Evolutionary conservation across 139 green algal species (phyloP).

Genomic region (Chlorella sp.): DNA sequence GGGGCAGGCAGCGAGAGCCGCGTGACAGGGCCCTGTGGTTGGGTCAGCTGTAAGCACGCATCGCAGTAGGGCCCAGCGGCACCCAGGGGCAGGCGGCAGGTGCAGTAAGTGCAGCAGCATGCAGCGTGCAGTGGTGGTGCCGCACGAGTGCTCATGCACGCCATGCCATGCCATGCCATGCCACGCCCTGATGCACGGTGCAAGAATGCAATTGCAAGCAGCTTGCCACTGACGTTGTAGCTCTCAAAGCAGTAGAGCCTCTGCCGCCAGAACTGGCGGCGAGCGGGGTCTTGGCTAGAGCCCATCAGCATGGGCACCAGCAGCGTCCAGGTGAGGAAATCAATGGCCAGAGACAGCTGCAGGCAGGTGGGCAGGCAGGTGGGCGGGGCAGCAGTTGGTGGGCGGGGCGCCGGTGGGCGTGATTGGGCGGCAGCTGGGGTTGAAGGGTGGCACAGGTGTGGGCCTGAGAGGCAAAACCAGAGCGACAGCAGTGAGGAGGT

Average conservation of each 20-base stretch:
- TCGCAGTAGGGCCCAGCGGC: background rate
- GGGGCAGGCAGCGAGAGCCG: background rate
- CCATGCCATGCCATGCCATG: too few species aligned
- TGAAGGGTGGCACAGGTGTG: background rate
- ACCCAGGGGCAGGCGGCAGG: background rate
- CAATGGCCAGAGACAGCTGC: conserved; percentile 18
- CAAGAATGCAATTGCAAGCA: too few species aligned
- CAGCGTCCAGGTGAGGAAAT: conserved; percentile 12
- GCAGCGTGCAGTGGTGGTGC: background rate
- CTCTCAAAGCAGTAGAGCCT: conserved; percentile 13
- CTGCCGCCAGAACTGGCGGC: background rate
- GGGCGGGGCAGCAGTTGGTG: background rate
- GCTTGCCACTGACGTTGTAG: conserved; percentile 23
- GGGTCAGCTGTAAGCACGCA: too few species aligned
- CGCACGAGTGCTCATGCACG: too few species aligned
- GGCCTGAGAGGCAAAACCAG: background rate
- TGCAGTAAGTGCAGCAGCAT: background rate
- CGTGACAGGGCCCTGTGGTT: background rate
- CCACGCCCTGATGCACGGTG: too few species aligned
- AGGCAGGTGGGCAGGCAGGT: background rate
- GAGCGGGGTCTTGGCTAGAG: background rate
- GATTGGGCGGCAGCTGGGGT: background rate
- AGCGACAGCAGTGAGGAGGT: too few species aligned
- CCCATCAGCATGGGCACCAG: conserved; percentile 29
- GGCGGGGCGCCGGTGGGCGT: background rate